Evolutionary conservation across 345 rosid species (phyloP), one percentile per base, ranked within the genome.

Genomic region (Microthlaspi erraticum): DNA sequence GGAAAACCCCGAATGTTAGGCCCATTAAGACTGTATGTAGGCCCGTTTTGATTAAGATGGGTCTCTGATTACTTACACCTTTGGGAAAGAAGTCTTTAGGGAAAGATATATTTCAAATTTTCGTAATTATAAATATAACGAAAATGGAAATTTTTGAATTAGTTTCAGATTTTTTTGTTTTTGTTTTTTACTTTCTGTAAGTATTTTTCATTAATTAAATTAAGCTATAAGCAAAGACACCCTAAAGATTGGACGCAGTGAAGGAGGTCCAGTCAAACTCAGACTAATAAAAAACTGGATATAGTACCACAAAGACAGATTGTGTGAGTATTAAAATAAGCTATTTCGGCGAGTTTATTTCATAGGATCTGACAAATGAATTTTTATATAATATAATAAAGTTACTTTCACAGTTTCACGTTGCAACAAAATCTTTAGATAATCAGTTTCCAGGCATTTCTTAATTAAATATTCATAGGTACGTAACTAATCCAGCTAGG

Each of bases 311-410:
- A 34, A 43, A 58, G 17, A 41, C 23, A 51, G 41, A 23, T 12
- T 3, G 2, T 66, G 64, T 53, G 70, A 60, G 45, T 75, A 75
- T 68, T 60, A 34, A 60, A 60, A 19, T 46, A 7, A 75, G 78
- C 78, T 75, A 68, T 54, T 45, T 45, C 78, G 74, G 78, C 64
- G 65, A 74, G 16, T 52, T 20, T 32, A 60, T 54, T 54, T 68
- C 78, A 61, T 61, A 75, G 78, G 70, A 51, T 53, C 70, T 68
- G 78, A 75, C 78, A 68, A 75, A 34, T 45, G 51, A 37, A 44
- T 16, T 75, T 75, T 60, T 53, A 61, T 61, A 74, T 60, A 38
- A 19, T 66, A 57, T 31, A 32, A 44, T 26, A 67, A 52, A 58
- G 45, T 74, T 59, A 59, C 56, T 44, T 53, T 34, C 41, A 66